Base-by-base conservation (phyloP, 164 flowering plant species). In the Santalum album region DNA sequence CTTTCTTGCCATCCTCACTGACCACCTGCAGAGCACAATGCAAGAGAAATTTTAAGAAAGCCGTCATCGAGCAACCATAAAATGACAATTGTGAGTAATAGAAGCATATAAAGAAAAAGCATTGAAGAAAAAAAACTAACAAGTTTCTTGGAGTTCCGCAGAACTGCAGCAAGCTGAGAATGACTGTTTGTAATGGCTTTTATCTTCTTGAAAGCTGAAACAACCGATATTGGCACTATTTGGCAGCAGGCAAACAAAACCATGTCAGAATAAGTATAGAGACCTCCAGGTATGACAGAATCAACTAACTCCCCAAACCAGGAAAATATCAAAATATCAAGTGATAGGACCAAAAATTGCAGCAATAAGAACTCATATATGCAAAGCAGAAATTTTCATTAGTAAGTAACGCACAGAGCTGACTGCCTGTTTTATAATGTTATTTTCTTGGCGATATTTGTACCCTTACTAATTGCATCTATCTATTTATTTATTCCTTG, bases 131-230 rank as follows among this genome's bases (percentile, higher is more conserved):
- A 66, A 49, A 45, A 58, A 65, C 85, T 83, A 59, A 92, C 98
- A 63, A 88, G 94, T 73, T 84, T 92, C 25, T 75, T 63, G 10
- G 98, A 92, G 64, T 67, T 73, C 65, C 83, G 67, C 46, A 92
- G 71, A 67, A 84, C 73, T 53, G 65, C 52, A 47, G 94, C 89
- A 68, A 92, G 95, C 65, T 86, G 88, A 20, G 87, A 59, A 62
- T 69, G 69, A 66, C 73, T 74, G 51, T 62, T 74, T 45, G 78
- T 71, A 51, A 75, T 69, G 42, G 90, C 74, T 76, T 83, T 89
- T 48, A 92, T 83, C 81, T 92, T 92, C 76, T 92, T 92, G 62
- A 92, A 88, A 49, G 99, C 80, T 56, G 83, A 81, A 72, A 92
- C 94, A 36, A 87, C 83, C 61, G 89, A 80, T 46, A 92, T 73